phyloP scores from a whole-genome alignment of 179 eudicot genomes.

The Heliamphora pulchella region DNA sequence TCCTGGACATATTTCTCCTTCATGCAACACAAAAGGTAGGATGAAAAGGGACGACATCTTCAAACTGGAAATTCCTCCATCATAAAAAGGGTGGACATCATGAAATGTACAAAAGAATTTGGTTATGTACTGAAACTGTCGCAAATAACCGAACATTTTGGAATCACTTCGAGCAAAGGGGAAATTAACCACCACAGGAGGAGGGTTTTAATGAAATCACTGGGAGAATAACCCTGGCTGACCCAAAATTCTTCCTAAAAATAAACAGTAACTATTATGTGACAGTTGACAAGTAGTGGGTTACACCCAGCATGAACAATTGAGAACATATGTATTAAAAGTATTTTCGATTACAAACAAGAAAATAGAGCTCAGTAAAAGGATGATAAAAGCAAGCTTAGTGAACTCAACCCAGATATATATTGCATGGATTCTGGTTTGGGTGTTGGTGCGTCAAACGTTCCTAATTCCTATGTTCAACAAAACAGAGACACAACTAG shows the following conservation, averaged over 20 bases:
- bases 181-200: too few species aligned
- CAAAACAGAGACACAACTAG: background rate
- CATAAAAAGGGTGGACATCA: background rate
- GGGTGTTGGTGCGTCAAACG: background rate
- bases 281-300: too few species aligned
- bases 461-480: too few species aligned
- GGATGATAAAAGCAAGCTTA: background rate
- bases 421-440: background rate
- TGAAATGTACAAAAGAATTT: background rate
- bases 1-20: background rate
- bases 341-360: background rate
- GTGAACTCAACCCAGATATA: background rate
- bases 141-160: background rate
- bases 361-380: background rate
- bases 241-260: too few species aligned
- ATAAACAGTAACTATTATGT: too few species aligned
- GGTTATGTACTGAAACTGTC: background rate
- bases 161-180: background rate
- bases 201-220: too few species aligned
- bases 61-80: background rate
- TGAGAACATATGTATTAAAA: too few species aligned
- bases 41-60: background rate
- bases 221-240: too few species aligned
- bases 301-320: too few species aligned
- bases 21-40: background rate